Evolutionary conservation across 805 yeast genomes (phyloP).

Genomic region (Candida methanosorbosa): DNA sequence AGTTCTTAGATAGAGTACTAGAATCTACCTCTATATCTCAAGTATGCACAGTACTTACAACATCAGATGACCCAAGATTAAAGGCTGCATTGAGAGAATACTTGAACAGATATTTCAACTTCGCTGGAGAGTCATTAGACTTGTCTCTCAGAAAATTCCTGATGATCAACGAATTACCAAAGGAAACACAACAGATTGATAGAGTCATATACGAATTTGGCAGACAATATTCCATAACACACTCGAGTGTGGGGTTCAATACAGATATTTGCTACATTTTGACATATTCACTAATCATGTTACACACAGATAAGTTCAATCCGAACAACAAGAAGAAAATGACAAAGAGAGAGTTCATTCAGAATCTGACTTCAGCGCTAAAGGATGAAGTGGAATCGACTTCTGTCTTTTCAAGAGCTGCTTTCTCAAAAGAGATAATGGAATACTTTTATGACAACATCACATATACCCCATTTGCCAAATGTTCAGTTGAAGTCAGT

Average conservation of each 20-base stretch:
- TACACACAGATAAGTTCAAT: constrained; percentile 71
- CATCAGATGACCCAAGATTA: constrained; percentile 20
- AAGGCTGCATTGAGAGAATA: constrained; percentile 13
- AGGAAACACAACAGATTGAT: constrained; percentile 72
- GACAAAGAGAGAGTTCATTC: constrained; percentile 53
- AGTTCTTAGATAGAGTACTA: constrained; percentile 24
- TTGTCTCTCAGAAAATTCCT: constrained; percentile 54
- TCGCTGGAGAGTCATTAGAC: constrained; percentile 51
- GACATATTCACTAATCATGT: constrained; percentile 56
- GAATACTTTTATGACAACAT: constrained; percentile 63
- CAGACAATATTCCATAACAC: constrained; percentile 35
- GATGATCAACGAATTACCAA: constrained; percentile 51
- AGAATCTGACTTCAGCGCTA: constrained; percentile 22
- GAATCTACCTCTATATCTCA: constrained; percentile 15
- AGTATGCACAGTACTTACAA: constrained; percentile 21
- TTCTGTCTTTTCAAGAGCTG: constrained; percentile 3
- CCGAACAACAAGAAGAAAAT: constrained; percentile 58
- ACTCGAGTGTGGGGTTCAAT: constrained; percentile 27
- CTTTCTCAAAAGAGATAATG: constrained; percentile 31
- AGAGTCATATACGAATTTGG: constrained; percentile 54
- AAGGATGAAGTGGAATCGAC: constrained; percentile 12
- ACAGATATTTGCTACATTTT: constrained; percentile 53
- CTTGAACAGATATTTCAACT: constrained; percentile 33
- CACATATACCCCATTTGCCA: constrained; percentile 47
- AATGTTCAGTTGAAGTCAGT: constrained; percentile 21